phyloP scores from a whole-genome alignment of 2,329 filamentous ascomycete genomes.

The Sclerotinia spermophila region DNA sequence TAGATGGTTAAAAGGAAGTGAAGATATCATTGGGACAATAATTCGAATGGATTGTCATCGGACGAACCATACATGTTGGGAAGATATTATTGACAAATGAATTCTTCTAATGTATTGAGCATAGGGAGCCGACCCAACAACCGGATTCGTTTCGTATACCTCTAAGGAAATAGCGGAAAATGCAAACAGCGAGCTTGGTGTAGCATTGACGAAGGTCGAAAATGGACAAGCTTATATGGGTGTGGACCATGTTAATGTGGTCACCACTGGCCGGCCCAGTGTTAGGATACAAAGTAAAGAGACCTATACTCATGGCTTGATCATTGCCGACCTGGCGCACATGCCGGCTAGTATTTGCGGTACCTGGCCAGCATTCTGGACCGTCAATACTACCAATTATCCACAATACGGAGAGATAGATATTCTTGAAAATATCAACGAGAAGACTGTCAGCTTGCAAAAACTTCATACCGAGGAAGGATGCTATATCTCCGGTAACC shows the following conservation, averaged over 20 bases:
- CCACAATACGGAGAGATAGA: constrained; percentile 53
- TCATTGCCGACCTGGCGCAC: constrained; percentile 66
- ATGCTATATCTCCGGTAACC: constrained; percentile 40
- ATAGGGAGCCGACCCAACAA: constrained; percentile 52
- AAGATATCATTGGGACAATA: not conserved
- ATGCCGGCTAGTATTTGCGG: constrained; percentile 67
- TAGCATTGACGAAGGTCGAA: constrained; percentile 51
- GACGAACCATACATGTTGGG: not conserved
- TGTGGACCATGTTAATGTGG: constrained; percentile 53
- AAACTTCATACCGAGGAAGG: constrained; percentile 55
- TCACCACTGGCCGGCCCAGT: constrained; percentile 60
- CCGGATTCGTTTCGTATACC: constrained; percentile 64
- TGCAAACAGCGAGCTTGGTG: constrained; percentile 36
- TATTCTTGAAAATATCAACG: constrained; percentile 67
- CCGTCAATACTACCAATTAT: constrained; percentile 62
- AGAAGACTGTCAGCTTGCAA: constrained; percentile 55
- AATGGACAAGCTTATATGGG: constrained; percentile 59
- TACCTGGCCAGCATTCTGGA: constrained; percentile 62
- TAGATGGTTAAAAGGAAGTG: not conserved
- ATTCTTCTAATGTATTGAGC: constrained; percentile 1
- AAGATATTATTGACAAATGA: not conserved
- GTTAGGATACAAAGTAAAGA: constrained; percentile 64
- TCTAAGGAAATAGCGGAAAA: constrained; percentile 47
- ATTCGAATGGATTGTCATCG: not conserved
- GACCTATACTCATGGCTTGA: constrained; percentile 60